Percentiles rank a stretch among this genome's conserved stretches.
phyloP scores from a whole-genome alignment of 371 early-diverging fungal genomes.

The Mucor ambiguus region DNA sequence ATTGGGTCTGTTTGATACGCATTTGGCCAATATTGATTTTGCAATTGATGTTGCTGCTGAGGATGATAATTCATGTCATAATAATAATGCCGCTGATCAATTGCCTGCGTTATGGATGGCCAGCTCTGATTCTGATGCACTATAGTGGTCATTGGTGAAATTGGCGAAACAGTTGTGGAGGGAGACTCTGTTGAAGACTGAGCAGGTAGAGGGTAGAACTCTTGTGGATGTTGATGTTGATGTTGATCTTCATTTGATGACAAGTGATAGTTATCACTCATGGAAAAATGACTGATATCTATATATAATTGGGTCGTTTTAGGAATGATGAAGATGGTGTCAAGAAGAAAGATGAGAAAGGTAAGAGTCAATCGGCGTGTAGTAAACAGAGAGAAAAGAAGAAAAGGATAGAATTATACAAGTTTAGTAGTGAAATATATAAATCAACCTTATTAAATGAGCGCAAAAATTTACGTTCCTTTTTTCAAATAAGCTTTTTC shows the following conservation, averaged over 20 bases:
- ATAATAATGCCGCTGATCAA: not conserved
- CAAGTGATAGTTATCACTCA: conserved; percentile 15
- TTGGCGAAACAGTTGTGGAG: not conserved
- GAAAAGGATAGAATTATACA: not conserved
- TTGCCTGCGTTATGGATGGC: not conserved
- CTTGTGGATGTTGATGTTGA: not conserved
- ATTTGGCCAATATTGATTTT: not conserved
- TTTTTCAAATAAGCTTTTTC: conserved; percentile 14
- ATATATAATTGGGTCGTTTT: conserved; percentile 7
- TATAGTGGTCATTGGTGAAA: conserved; percentile 3
- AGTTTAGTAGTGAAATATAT: not conserved
- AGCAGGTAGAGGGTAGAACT: not conserved
- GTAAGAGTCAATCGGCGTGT: not conserved
- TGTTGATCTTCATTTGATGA: not conserved
- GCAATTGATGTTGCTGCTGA: not conserved
- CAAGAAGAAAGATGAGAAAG: not conserved
- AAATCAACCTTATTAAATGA: conserved; percentile 4
- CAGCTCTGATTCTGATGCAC: not conserved
- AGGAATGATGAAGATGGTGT: not conserved
- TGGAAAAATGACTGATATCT: not conserved
- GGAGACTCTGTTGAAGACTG: not conserved
- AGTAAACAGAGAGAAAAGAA: not conserved
- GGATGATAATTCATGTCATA: not conserved
- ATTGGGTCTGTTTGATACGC: not conserved
- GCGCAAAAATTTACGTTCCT: conserved; percentile 14